Base-by-base conservation (phyloP, 805 yeast genomes). In the Ogataea neopini region DNA sequence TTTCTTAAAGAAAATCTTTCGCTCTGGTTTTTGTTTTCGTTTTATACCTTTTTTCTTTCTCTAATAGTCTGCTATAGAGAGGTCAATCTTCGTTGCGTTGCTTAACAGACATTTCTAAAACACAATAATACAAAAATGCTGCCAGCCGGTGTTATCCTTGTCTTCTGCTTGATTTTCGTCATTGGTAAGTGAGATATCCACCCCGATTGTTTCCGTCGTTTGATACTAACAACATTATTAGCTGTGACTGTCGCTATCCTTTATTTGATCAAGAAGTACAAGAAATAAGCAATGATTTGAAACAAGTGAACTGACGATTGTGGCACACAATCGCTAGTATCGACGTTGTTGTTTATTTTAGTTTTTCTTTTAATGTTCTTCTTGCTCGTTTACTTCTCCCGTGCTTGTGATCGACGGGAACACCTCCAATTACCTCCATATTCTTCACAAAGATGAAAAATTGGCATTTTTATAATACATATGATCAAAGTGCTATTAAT, bases 141-240 rank as follows among this genome's bases (percentile, higher is more conserved):
- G 52, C 84, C 84, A 72, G 71, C 81, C 53, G 84, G 84, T 74
- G 84, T 79, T 74, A 79, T 79, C 70, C 73, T 79, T 63, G 84
- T 79, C 58, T 79, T 79, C 71, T 66, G 69, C 56, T 74, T 79
- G 64, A 55, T 79, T 53, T 78, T 78, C 71, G 77, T 76, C 51
- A 67, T 69, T 54, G 70, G 65, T 58, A 57, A 51, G 66, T 60
- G 19, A 28, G n/a, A n/a, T n/a, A n/a, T 19, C 19, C 14, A 7
- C 22, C 19, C 37, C 22, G 37, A 9, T 14, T 17, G 37, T 34
- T 34, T 11, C 22, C 37, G 50, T 29, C 14, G 29, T 20, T 26
- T 11, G 6, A 13, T 29, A 40, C 43, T 30, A 40, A 40, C 43
- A n/a, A n/a, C n/a, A n/a, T n/a, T n/a, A n/a, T n/a, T n/a, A 60